These are phyloP conservation scores for Botrytis cinerea DNA, from an alignment of 2,329 filamentous ascomycete genomes.

Conservation along the genomic window DNA sequence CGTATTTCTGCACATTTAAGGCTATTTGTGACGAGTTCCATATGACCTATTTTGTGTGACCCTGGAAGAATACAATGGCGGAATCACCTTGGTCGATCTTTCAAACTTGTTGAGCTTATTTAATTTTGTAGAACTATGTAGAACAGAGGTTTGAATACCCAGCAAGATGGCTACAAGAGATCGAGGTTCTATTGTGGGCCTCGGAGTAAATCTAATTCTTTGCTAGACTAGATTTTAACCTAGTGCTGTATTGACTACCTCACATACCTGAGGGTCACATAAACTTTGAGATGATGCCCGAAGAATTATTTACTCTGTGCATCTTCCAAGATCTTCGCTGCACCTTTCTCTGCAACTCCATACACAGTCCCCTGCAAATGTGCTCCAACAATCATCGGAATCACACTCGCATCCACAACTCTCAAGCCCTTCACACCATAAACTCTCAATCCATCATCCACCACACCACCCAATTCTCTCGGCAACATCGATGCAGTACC, in stretches of 20 bases:
- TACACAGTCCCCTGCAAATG: slow-evolving; percentile 36
- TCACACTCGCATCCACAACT: slow-evolving; percentile 36
- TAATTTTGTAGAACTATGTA: no score
- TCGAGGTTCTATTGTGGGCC: no score
- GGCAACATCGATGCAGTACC: slow-evolving; percentile 25
- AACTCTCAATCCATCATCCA: slow-evolving; percentile 35
- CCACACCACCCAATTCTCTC: slow-evolving; percentile 31
- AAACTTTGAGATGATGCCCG: accelerated
- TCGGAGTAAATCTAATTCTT: neutral
- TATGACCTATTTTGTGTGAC: neutral
- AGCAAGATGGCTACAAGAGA: neutral
- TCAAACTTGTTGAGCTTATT: neutral
- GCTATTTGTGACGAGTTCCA: neutral
- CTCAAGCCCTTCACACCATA: slow-evolving; percentile 36
- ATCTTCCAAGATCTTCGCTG: slow-evolving; percentile 15
- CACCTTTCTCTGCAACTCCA: slow-evolving; percentile 36
- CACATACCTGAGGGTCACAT: neutral
- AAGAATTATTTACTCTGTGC: accelerated
- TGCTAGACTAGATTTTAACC: neutral
- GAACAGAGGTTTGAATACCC: neutral
- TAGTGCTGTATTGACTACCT: accelerated
- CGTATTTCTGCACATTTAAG: neutral
- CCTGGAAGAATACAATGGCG: neutral
- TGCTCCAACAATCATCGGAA: slow-evolving; percentile 34
- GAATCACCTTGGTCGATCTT: neutral